Base-by-base conservation (phyloP, 2,329 filamentous ascomycete species). In the Emmonsiellopsis sp. region DNA sequence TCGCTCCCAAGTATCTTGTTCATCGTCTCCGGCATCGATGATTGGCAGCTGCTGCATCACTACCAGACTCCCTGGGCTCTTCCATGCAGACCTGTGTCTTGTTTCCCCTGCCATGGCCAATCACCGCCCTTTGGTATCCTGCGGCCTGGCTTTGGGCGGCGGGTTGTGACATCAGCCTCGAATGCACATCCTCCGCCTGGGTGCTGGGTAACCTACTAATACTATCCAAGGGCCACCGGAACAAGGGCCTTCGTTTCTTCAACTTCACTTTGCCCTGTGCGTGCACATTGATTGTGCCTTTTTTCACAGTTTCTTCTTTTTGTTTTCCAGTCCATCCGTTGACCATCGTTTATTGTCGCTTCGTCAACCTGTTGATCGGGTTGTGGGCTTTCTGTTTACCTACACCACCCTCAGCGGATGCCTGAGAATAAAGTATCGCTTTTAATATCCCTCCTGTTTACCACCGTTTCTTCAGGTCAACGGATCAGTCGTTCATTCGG, bases 271-370 rank as follows among this genome's bases (percentile, higher is more conserved):
- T 41, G 45, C 56, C 51, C 49, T 51, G 43, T 54, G 63, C 61
- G 59, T 63, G 59, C 58, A 48, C 38, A 59, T 61, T 60, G 49
- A 59, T 65, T 60, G 52, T 61, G 60, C 55, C 55, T 55, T 52
- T 61, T 59, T 47, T 45, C 54, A 37, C 4, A 13, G n/a, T 42
- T 64, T 59, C 48, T 58, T 57, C 55, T 54, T 56, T 58, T 58
- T 52, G 53, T 59, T 50, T 55, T 41, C 31, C 40, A 48, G 30
- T 44, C 35, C 8, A 38, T 49, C 34, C 50, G 6, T 53, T 42
- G 20, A 45, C 43, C 32, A 37, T 46, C 15, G 7, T 54, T 55
- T 61, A 60, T 63, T 61, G 63, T 67, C 65, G 26, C 15, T 52
- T 26, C 31, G 13, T 45, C n/a, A 0, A 26, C 48, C 48, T 51